Percentiles rank a stretch among this genome's conserved stretches.
These are phyloP conservation scores for Emydomyces testavorans DNA, from an alignment of 2,329 filamentous ascomycete genomes.

Conservation along the genomic window DNA sequence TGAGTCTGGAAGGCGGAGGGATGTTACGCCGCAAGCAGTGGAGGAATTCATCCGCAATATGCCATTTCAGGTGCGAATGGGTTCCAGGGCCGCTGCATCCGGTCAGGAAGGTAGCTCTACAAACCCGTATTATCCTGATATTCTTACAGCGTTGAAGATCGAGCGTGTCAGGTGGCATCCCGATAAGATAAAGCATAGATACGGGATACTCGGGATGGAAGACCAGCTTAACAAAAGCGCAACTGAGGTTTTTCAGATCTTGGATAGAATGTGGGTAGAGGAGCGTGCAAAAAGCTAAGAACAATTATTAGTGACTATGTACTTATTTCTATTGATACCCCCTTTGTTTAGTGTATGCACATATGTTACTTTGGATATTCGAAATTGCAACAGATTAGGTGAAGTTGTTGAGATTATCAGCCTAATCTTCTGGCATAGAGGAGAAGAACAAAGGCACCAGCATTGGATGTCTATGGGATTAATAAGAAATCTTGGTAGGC, in stretches of 20 bases:
- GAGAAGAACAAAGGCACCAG: too few relatives aligned
- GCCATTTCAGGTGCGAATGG: conserved; percentile 21
- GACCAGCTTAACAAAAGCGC: conserved; percentile 62
- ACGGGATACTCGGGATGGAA: conserved; percentile 60
- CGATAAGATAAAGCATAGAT: conserved; percentile 88
- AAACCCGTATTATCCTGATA: conserved; percentile 22
- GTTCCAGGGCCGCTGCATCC: background rate
- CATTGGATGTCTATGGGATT: too few relatives aligned
- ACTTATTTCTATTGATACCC: conserved; percentile 7
- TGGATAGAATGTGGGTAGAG: conserved; percentile 71
- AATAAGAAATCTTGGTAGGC: too few relatives aligned
- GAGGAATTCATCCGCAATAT: conserved; percentile 57
- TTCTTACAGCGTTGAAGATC: conserved; percentile 53
- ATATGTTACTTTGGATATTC: background rate
- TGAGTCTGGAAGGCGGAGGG: conserved; percentile 45
- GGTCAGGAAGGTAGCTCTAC: conserved; percentile 2
- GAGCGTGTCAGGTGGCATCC: conserved; percentile 94
- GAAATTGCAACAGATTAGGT: too few relatives aligned
- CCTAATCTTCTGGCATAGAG: too few relatives aligned
- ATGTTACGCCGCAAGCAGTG: conserved; percentile 50
- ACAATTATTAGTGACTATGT: too few relatives aligned
- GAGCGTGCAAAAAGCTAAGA: conserved; percentile 24
- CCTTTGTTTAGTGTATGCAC: background rate
- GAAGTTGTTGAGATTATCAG: too few relatives aligned
- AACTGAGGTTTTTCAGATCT: conserved; percentile 81